phyloP scores from a whole-genome alignment of 805 yeast species.

The Candida rishiriensis region DNA sequence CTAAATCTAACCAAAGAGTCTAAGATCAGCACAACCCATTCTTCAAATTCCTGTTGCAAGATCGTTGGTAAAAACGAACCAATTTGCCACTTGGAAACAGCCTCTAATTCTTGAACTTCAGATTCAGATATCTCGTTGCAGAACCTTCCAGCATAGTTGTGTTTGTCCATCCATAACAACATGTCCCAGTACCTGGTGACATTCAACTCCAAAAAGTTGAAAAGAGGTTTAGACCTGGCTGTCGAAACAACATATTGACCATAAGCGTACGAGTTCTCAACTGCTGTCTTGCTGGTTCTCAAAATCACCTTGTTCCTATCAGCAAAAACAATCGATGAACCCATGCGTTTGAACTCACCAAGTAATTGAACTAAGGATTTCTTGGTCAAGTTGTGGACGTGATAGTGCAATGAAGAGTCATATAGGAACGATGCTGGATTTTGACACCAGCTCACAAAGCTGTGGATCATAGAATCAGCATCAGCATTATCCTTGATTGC shows the following conservation, averaged over 20 bases:
- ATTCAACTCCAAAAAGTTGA: conserved; percentile 71
- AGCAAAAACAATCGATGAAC: conserved; percentile 77
- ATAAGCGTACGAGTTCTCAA: conserved; percentile 86
- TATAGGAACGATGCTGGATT: conserved; percentile 67
- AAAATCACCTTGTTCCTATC: conserved; percentile 69
- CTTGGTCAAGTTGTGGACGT: conserved; percentile 79
- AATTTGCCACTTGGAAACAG: conserved; percentile 74
- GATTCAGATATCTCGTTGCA: conserved; percentile 42
- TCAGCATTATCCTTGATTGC: conserved; percentile 62
- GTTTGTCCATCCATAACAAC: conserved; percentile 92
- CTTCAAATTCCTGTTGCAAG: conserved; percentile 78
- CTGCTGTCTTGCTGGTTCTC: conserved; percentile 69
- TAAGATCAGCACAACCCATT: conserved; percentile 76
- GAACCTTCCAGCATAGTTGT: conserved; percentile 75
- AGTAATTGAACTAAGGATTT: conserved; percentile 77
- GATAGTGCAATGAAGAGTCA: conserved; percentile 77
- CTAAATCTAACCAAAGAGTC: conserved; percentile 63
- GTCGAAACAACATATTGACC: conserved; percentile 80
- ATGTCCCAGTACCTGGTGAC: conserved; percentile 85
- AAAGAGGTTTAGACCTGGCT: conserved; percentile 73
- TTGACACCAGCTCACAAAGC: conserved; percentile 83
- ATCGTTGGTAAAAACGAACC: conserved; percentile 67
- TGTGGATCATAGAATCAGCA: conserved; percentile 81
- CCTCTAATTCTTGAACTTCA: conserved; percentile 40
- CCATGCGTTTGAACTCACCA: conserved; percentile 73